phyloP scores from a whole-genome alignment of 2,329 filamentous ascomycete genomes.

The Neonectria sp. region DNA sequence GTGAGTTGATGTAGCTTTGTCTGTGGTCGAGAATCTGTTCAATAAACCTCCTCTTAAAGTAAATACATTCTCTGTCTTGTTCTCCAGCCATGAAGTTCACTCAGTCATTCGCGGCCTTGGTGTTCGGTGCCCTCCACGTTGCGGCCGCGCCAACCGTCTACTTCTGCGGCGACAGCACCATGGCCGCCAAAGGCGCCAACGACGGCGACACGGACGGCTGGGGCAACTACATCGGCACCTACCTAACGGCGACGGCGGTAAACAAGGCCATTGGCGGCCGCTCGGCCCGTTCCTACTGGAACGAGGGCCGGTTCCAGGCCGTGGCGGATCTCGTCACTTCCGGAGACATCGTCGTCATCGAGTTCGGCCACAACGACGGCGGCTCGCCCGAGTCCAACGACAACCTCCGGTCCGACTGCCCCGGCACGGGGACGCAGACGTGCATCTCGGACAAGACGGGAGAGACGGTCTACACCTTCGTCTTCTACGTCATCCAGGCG shows the following conservation, averaged over 20 bases:
- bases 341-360: slow-evolving; percentile 78
- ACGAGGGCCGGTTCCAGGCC: slow-evolving; percentile 74
- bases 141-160: slow-evolving; percentile 60
- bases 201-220: slow-evolving; percentile 68
- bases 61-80: not conserved
- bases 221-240: slow-evolving; percentile 72
- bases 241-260: slow-evolving; percentile 59
- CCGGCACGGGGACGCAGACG: slow-evolving; percentile 66
- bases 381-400: slow-evolving; percentile 68
- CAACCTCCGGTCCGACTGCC: slow-evolving; percentile 74
- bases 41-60: not conserved
- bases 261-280: slow-evolving; percentile 78
- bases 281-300: slow-evolving; percentile 76
- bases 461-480: slow-evolving; percentile 73
- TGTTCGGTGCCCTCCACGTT: slow-evolving; percentile 34
- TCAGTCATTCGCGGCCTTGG: slow-evolving; percentile 30
- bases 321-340: slow-evolving; percentile 67
- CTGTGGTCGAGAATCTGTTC: not conserved
- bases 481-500: slow-evolving; percentile 72
- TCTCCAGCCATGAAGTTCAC: slow-evolving; percentile 43
- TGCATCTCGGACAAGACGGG: slow-evolving; percentile 56
- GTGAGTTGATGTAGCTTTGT: slow-evolving; percentile 6
- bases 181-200: slow-evolving; percentile 63
- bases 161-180: slow-evolving; percentile 74
- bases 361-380: slow-evolving; percentile 82